Evolutionary conservation across 495 filamentous ascomycete genomes (phyloP).

Genomic region (Tuber umbilicatum): DNA sequence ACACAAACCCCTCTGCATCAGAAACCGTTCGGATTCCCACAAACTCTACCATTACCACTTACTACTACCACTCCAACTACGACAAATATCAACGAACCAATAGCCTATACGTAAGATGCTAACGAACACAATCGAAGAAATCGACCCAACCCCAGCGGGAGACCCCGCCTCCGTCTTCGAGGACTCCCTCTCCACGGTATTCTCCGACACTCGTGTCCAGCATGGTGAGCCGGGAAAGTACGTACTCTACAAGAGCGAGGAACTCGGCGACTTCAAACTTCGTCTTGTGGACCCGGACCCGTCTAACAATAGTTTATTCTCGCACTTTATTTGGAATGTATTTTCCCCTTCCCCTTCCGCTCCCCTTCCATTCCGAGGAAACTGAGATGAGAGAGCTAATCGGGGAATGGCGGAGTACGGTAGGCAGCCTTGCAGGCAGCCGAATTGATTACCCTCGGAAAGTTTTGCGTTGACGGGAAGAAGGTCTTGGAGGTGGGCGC

Average conservation of each 20-base stretch:
- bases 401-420: background rate
- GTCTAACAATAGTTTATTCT: slow-evolving; percentile 60
- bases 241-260: slow-evolving; percentile 55
- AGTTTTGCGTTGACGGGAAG: slow-evolving; percentile 43
- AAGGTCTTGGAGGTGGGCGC: slow-evolving; percentile 52
- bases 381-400: slow-evolving; percentile 3
- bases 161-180: slow-evolving; percentile 32
- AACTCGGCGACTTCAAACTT: slow-evolving; percentile 46
- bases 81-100: background rate
- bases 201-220: slow-evolving; percentile 65
- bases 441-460: slow-evolving; percentile 30
- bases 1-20: background rate
- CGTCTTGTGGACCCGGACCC: slow-evolving; percentile 52
- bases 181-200: slow-evolving; percentile 59
- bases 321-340: slow-evolving; percentile 77
- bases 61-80: background rate
- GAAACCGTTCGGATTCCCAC: background rate
- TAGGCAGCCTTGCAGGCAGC: slow-evolving; percentile 37
- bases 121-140: slow-evolving; percentile 28
- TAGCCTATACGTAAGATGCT: slow-evolving; percentile 14
- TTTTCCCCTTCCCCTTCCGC: background rate
- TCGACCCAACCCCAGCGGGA: slow-evolving; percentile 13
- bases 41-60: background rate
- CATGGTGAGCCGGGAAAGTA: slow-evolving; percentile 65
- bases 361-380: background rate